Conservation (phyloP, 1,139 yeast genomes). For the Hemisphaericaspora xylofermentans region DNA sequence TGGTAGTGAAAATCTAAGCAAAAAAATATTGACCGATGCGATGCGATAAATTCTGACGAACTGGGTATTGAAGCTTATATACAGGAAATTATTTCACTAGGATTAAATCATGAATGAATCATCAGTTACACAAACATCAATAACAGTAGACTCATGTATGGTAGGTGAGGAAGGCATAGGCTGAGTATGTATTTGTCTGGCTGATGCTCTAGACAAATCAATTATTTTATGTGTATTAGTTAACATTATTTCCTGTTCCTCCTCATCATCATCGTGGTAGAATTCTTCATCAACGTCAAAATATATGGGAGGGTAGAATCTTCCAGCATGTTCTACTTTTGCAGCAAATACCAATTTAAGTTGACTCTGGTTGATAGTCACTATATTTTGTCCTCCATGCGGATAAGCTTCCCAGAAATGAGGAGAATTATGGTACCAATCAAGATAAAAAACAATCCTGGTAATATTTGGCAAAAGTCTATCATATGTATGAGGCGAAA, state of each 20-base stretch:
- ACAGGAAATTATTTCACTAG: conserved; percentile 1
- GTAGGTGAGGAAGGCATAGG: conserved; percentile 12
- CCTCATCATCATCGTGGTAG: conserved; percentile 10
- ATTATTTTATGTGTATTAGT: conserved; percentile 2
- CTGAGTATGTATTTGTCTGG: background rate
- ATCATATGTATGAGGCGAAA: conserved; percentile 16
- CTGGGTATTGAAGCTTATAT: background rate
- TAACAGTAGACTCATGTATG: conserved; percentile 9
- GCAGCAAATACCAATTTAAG: conserved; percentile 24
- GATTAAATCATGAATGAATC: conserved; percentile 1
- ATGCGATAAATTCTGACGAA: too few species aligned
- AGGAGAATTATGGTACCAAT: conserved; percentile 36
- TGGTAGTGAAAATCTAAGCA: background rate
- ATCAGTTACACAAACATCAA: conserved; percentile 8
- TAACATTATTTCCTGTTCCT: background rate
- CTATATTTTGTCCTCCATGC: background rate
- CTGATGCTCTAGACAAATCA: conserved; percentile 10
- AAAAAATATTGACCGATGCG: background rate
- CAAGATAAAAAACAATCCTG: conserved; percentile 34
- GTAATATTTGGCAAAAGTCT: conserved; percentile 18
- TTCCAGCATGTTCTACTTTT: conserved; percentile 17
- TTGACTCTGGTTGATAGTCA: conserved; percentile 12
- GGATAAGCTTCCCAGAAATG: conserved; percentile 18
- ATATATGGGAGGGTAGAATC: conserved; percentile 18
- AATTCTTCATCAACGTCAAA: conserved; percentile 23